Evolutionary conservation across 78 protist genomes (phyloP).

Genomic region (Reticulomyxa filosa): DNA sequence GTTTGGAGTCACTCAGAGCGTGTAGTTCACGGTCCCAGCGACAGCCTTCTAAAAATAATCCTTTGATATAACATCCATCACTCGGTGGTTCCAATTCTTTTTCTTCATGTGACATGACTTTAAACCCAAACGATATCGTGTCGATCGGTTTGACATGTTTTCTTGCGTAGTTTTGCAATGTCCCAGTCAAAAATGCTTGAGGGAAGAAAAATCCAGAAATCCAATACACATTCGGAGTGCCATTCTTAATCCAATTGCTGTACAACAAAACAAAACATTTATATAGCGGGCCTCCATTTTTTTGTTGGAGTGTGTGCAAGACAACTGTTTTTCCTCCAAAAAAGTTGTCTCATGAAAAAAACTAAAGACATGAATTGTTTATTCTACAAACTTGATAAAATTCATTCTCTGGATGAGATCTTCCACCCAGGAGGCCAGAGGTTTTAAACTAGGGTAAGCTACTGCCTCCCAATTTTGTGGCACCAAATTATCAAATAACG

Average conservation of each 20-base stretch:
- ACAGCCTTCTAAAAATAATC: slow-evolving; percentile 49
- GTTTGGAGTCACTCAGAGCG: slow-evolving; percentile 35
- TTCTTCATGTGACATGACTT: background rate
- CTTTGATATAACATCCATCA: slow-evolving; percentile 35
- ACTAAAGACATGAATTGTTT: no score
- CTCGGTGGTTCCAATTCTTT: background rate
- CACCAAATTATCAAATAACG: slow-evolving; percentile 17
- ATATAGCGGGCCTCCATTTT: no score
- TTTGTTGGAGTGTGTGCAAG: no score
- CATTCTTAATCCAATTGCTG: slow-evolving; percentile 50
- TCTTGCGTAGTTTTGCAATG: slow-evolving; percentile 49
- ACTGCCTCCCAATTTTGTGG: slow-evolving; percentile 18
- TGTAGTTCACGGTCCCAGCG: slow-evolving; percentile 22
- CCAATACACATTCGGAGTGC: slow-evolving; percentile 41
- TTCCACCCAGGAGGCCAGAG: slow-evolving; percentile 45
- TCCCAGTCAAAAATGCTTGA: slow-evolving; percentile 69
- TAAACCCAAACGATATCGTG: slow-evolving; percentile 16
- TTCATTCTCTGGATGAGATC: slow-evolving; percentile 25
- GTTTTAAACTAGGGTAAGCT: slow-evolving; percentile 43
- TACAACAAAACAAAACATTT: no score
- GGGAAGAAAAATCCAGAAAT: slow-evolving; percentile 65
- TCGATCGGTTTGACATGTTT: slow-evolving; percentile 27
- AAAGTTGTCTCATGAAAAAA: no score
- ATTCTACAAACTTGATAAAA: no score
- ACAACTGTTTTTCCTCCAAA: no score